phyloP scores from a whole-genome alignment of 192 early-diverging fungal species.

The Backusella liffmaniae region DNA sequence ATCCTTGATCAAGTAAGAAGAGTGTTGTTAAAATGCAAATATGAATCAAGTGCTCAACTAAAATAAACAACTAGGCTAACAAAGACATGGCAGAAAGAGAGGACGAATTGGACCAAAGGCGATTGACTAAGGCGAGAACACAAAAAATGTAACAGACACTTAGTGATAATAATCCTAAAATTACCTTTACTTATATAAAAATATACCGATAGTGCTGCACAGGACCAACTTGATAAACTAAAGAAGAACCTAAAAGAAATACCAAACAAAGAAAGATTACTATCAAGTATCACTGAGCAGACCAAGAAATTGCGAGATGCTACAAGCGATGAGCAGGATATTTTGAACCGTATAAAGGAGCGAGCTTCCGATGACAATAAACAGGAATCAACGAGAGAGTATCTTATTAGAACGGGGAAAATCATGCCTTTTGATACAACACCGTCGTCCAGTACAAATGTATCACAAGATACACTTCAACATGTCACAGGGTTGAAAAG shows the following conservation, averaged over 20 bases:
- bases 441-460: conserved; percentile 22
- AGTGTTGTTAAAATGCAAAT: background rate
- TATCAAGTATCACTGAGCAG: conserved; percentile 38
- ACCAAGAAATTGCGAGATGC: conserved; percentile 16
- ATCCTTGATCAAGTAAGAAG: conserved; percentile 59
- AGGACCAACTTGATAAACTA: conserved; percentile 31
- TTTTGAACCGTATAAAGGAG: conserved; percentile 28
- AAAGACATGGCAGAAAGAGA: conserved; percentile 61
- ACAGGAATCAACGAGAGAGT: conserved; percentile 59
- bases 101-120: conserved; percentile 61
- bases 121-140: conserved; percentile 57
- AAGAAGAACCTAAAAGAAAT: conserved; percentile 40
- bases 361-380: conserved; percentile 19
- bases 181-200: background rate
- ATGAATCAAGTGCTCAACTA: background rate
- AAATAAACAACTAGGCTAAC: conserved; percentile 41
- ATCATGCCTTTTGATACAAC: conserved; percentile 56
- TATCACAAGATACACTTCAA: background rate
- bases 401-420: conserved; percentile 66
- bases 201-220: conserved; percentile 2
- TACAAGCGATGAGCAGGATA: conserved; percentile 32
- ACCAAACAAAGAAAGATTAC: conserved; percentile 31
- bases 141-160: conserved; percentile 44
- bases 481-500: background rate
- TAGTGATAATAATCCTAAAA: background rate